These are phyloP conservation scores for Lagenaria siceraria DNA, from an alignment of 306 rosid species.

Conservation along the genomic window DNA sequence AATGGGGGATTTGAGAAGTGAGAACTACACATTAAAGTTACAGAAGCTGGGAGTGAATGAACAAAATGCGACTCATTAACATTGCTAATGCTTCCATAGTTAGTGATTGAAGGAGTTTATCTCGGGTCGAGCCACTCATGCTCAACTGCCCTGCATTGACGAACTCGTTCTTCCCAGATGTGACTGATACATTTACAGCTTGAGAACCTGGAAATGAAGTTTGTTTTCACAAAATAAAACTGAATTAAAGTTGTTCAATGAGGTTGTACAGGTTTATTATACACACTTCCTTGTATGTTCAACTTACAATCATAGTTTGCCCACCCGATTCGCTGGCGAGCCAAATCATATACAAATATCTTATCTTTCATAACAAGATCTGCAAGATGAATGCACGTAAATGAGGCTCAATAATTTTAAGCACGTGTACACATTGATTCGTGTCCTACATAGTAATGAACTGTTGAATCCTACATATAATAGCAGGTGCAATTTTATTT, in stretches of 20 bases:
- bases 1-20: conserved; percentile 23
- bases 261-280: not conserved
- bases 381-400: conserved; percentile 14
- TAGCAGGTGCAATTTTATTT: not conserved
- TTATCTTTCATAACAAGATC: conserved; percentile 82
- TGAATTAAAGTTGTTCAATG: not conserved
- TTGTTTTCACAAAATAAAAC: not conserved
- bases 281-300: not conserved
- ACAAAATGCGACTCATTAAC: conserved; percentile 4
- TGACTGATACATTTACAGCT: conserved; percentile 74
- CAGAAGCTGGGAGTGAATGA: conserved; percentile 15
- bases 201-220: conserved; percentile 48
- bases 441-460: not conserved
- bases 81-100: conserved; percentile 27
- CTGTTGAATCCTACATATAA: not conserved
- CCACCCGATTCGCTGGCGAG: conserved; percentile 76
- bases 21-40: conserved; percentile 9
- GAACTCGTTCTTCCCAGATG: conserved; percentile 64
- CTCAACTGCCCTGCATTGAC: conserved; percentile 46
- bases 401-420: not conserved
- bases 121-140: conserved; percentile 29
- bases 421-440: not conserved
- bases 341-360: conserved; percentile 74
- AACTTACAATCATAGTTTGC: conserved; percentile 77
- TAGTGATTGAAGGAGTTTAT: conserved; percentile 32